These are phyloP conservation scores for Cladosporium velox DNA, from an alignment of 2,329 filamentous ascomycete genomes.

Conservation along the genomic window DNA sequence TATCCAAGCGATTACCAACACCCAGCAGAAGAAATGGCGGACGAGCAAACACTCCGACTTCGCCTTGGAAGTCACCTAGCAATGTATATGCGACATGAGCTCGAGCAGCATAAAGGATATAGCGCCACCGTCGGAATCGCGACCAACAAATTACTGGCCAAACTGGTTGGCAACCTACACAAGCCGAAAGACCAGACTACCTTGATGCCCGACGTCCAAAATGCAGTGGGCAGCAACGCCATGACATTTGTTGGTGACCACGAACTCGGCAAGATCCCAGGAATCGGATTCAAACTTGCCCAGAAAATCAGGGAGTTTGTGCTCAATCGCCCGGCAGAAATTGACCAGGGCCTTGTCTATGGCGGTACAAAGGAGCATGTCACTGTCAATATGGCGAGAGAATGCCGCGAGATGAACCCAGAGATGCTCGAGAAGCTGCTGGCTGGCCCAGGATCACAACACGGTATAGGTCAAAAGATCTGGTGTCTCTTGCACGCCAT, in stretches of 20 bases:
- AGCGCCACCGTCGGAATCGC: conserved; percentile 86
- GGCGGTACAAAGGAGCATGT: conserved; percentile 58
- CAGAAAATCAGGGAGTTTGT: conserved; percentile 66
- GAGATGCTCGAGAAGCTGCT: conserved; percentile 68
- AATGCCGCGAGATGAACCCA: conserved; percentile 63
- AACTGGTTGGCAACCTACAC: conserved; percentile 78
- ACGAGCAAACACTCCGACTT: conserved; percentile 56
- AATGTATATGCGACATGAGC: conserved; percentile 66
- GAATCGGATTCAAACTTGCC: conserved; percentile 79
- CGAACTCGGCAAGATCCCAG: conserved; percentile 78
- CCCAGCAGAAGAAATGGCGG: conserved; percentile 19
- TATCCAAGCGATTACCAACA: conserved; percentile 46
- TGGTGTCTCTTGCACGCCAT: conserved; percentile 82
- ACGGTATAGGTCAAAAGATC: conserved; percentile 69
- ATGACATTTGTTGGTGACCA: conserved; percentile 72
- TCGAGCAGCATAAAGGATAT: conserved; percentile 78
- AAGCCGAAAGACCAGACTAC: conserved; percentile 90
- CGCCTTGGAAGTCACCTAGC: conserved; percentile 81
- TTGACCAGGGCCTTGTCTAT: conserved; percentile 50
- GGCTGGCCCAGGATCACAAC: conserved; percentile 67
- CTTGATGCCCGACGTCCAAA: conserved; percentile 58
- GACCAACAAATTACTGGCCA: conserved; percentile 82
- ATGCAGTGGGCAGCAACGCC: conserved; percentile 50
- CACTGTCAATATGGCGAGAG: conserved; percentile 66
- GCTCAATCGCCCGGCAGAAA: conserved; percentile 48